Evolutionary conservation across 768 basidiomycete genomes (phyloP).

Genomic region (Brasilioporus rufonigricans): DNA sequence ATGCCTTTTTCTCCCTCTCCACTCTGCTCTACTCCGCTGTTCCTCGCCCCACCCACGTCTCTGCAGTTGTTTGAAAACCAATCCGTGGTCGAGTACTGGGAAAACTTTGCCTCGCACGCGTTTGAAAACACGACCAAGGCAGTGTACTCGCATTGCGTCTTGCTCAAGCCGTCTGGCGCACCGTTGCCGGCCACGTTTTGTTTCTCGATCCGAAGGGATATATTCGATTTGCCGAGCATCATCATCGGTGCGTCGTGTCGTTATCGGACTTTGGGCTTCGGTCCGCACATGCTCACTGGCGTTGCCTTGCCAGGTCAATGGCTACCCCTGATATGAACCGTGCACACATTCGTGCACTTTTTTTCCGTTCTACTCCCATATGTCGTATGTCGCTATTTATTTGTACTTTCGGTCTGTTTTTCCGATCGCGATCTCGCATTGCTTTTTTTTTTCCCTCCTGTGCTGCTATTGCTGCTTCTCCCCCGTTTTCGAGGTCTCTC

Average conservation of each 20-base stretch:
- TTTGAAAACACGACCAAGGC: conserved; percentile 98
- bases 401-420: too few species aligned
- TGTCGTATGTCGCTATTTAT: conserved; percentile 17
- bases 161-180: conserved; percentile 80
- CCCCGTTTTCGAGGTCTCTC: background rate
- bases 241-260: conserved; percentile 64
- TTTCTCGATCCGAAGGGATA: conserved; percentile 90
- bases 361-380: background rate
- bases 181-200: conserved; percentile 93
- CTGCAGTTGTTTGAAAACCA: conserved; percentile 88
- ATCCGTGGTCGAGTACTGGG: conserved; percentile 94
- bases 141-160: conserved; percentile 88
- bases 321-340: conserved; percentile 74
- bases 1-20: background rate
- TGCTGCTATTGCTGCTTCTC: too few species aligned
- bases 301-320: conserved; percentile 78
- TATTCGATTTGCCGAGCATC: conserved; percentile 86
- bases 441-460: too few species aligned
- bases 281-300: background rate
- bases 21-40: too few species aligned
- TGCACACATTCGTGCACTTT: too few species aligned
- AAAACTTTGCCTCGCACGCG: conserved; percentile 94
- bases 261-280: background rate
- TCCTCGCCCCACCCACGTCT: background rate
- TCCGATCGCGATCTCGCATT: background rate